Base-by-base conservation (phyloP, 2,329 filamentous ascomycete species). In the Fragosphaeria purpurea region DNA sequence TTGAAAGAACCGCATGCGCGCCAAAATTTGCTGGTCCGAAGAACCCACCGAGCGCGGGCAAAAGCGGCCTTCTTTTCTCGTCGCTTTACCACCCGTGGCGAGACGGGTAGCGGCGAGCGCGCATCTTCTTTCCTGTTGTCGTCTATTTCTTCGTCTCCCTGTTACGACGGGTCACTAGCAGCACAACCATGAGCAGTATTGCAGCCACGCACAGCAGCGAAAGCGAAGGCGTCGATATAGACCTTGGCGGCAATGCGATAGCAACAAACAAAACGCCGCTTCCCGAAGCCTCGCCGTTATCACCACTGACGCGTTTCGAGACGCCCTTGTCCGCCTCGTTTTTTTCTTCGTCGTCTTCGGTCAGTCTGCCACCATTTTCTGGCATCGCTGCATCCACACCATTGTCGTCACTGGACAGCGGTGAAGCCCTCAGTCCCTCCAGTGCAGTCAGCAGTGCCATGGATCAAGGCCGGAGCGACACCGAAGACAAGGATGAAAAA, bases 401-500 rank as follows among this genome's bases (percentile, higher is more conserved):
- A 0, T 7, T 53, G 30, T 57, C 55, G 6, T 55, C 55, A 12
- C 34, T 52, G 30, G 53, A 55, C 48, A 44, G 51, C 45, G 44
- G 46, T 22, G 49, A 52, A 12, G 33, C 31, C 22, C 41, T 34
- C 43, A 44, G 47, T 7, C 47, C 44, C 1, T 6, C 41, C 22
- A 48, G 42, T 22, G 38, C 41, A n/a, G 43, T 37, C 33, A 44
- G 44, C 35, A 11, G 33, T 13, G 30, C 34, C 34, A 22, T 13
- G 22, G 44, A 42, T 31, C 47, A 37, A n/a, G 37, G n/a, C 32
- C 2, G 43, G 9, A 31, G 37, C 32, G 12, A 38, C 37, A 40
- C 11, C 11, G 32, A 12, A 37, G 40, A 47, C 12, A 12, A 41
- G 35, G 10, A 6, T 8, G 43, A 45, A 12, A 45, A n/a, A 31